Evolutionary conservation across 2,329 filamentous ascomycete genomes (phyloP), one percentile per base, ranked within the genome.

Genomic region (Neonectria hederae): DNA sequence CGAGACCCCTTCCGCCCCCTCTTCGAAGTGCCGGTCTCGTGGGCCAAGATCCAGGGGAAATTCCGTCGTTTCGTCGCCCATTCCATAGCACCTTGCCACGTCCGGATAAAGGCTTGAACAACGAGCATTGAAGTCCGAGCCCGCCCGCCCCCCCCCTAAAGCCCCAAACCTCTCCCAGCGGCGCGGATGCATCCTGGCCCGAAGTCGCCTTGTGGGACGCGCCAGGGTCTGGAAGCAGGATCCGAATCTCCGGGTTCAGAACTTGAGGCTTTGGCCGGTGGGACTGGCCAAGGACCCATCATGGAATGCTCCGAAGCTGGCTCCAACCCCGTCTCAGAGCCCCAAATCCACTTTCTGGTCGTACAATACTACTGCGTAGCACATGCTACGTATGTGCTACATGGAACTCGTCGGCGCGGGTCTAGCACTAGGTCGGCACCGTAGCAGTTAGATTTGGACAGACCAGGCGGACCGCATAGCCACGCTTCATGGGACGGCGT

Each of bases 181-280:
- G 8, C 35, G 38, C 38, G 38, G 38, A 42, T 42, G 38, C 2
- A 9, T 4, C 38, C n/a, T 42, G 38, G 8, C 38, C 38, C 38
- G 38, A 42, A 21, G 28, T 43, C 32, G 42, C 28, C 21, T 54
- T 59, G 57, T 45, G 40, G 40, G 48, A 54, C 57, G 7, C n/a
- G 28, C 57, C 48, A 22, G 52, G 30, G 28, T 17, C 48, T 42
- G 30, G 59, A 24, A 35, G 51, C 32, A 21, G 38, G 43, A 26
- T 57, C 54, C 54, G 22, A 28, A 59, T 53, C 54, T 32, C 49
- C 42, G 54, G 60, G 30, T 30, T 46, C 14, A 30, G 49, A 17
- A 35, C 14, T 14, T 35, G 17, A 35, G 32, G 7, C 32, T 14
- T 17, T 28, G 40, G 40, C n/a, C 38, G 38, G 19, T 19, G 38